A percentile compares a stretch with the other conserved stretches of the same genome.
These are phyloP conservation scores for Eucalyptus leucophloia DNA, from an alignment of 345 rosid species.

Conservation along the genomic window DNA sequence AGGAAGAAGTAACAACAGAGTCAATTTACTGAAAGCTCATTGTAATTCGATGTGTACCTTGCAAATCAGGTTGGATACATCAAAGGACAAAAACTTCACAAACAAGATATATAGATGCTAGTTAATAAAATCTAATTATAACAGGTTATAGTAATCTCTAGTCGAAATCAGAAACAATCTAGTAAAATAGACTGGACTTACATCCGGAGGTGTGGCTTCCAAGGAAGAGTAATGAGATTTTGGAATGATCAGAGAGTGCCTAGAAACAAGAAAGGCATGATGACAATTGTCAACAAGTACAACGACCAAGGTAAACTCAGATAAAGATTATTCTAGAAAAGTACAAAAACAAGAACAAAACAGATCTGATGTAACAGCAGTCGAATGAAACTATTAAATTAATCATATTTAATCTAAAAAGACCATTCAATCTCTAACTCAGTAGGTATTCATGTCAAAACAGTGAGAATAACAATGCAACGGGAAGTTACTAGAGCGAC, in stretches of 20 bases:
- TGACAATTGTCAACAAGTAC: neutral
- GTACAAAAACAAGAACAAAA: neutral
- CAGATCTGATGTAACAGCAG: neutral
- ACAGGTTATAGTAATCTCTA: neutral
- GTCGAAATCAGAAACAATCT: neutral
- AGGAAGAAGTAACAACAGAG: neutral
- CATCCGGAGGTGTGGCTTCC: conserved; percentile 82
- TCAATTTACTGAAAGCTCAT: neutral
- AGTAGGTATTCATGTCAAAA: neutral
- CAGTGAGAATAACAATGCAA: neutral
- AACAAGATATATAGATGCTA: neutral
- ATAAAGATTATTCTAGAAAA: neutral
- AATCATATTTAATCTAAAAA: neutral
- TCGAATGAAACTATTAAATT: neutral
- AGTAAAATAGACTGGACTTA: conserved; percentile 28
- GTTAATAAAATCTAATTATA: neutral
- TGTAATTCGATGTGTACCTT: neutral
- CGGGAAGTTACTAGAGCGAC: neutral
- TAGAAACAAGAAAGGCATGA: conserved; percentile 1
- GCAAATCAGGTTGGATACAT: neutral
- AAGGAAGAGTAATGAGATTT: conserved; percentile 73
- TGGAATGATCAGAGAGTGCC: conserved; percentile 95
- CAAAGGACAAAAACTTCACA: neutral
- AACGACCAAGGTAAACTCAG: neutral
- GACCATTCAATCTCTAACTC: neutral